Evolutionary conservation across 805 yeast species (phyloP), one percentile per base, ranked within the genome.

Genomic region (Cyberlindnera subsufficiens): DNA sequence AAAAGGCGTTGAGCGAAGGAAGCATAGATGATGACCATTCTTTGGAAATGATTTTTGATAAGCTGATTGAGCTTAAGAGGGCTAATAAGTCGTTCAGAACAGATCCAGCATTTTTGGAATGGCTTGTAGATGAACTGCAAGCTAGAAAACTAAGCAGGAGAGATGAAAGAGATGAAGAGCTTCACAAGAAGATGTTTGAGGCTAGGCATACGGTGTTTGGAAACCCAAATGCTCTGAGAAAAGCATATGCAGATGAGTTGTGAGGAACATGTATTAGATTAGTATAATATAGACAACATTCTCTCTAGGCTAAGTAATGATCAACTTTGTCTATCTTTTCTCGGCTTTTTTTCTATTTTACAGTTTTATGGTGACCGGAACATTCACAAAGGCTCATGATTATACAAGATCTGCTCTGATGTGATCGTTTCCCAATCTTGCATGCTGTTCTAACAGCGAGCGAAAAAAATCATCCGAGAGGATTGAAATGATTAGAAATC

Each of bases 181-280:
- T 63, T 50, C 74, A 74, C 43, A 51, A 59, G 25, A 69, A 66
- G 27, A 63, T 78, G 18, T 51, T 66, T 9, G 63, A 65, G 25
- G 66, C 70, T 14, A 74, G 95, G 53, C 91, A 86, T 57, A 57
- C 64, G 18, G 76, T 82, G 1, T 87, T 87, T 64, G 96, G 96
- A 2, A 87, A 87, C 54, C 86, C 85, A 16, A 68, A 75, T 55
- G 95, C 83, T 0, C 61, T 73, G 43, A 70, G 93, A 46, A 83
- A 82, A 56, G 79, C 75, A 6, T 61, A 70, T 35, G 68, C 68
- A 15, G 84, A 77, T 58, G 80, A 75, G 45, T 53, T 74, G 18
- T 74, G 60, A 38, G 13, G 19, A 20, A 11, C n/a, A 19, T 17
- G 13, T 35, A 35, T n/a, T 15, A 14, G 25, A 18, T 20, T 14